Conservation (phyloP, 176 grass and related monocot species). For the Canna indica region DNA sequence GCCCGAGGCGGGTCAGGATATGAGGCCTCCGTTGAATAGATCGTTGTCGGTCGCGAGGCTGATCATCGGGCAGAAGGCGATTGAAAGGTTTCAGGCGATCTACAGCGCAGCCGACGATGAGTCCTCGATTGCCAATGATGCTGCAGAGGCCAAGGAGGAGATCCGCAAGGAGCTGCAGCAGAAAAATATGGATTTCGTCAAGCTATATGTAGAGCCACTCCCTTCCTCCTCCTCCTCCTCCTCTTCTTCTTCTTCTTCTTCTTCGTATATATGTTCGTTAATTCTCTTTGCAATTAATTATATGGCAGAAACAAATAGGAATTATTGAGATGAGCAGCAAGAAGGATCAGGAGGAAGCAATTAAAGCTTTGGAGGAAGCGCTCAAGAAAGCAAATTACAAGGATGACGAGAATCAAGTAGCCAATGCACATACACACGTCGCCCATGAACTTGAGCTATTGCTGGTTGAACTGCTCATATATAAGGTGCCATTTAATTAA, state of each 20-base stretch:
- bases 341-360: not conserved
- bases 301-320: not conserved
- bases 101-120: too few relatives aligned
- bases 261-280: too few relatives aligned
- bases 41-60: conserved; percentile 20
- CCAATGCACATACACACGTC: not conserved
- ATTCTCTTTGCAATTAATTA: too few relatives aligned
- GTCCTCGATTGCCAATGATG: not conserved
- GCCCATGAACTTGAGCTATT: conserved; percentile 17
- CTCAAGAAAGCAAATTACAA: not conserved
- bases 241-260: too few relatives aligned
- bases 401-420: too few relatives aligned
- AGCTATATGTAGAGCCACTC: not conserved
- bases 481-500: too few relatives aligned
- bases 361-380: not conserved
- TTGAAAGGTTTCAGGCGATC: not conserved
- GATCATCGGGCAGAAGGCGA: not conserved
- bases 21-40: not conserved
- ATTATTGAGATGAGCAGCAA: not conserved
- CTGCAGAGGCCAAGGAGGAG: not conserved
- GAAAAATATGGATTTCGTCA: not conserved
- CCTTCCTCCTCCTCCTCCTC: too few relatives aligned
- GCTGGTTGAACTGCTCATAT: conserved; percentile 25
- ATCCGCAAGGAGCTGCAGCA: not conserved
- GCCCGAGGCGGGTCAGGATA: too few relatives aligned